Conservation (phyloP, 2,329 filamentous ascomycete species). For the Scytalidium sp. region DNA sequence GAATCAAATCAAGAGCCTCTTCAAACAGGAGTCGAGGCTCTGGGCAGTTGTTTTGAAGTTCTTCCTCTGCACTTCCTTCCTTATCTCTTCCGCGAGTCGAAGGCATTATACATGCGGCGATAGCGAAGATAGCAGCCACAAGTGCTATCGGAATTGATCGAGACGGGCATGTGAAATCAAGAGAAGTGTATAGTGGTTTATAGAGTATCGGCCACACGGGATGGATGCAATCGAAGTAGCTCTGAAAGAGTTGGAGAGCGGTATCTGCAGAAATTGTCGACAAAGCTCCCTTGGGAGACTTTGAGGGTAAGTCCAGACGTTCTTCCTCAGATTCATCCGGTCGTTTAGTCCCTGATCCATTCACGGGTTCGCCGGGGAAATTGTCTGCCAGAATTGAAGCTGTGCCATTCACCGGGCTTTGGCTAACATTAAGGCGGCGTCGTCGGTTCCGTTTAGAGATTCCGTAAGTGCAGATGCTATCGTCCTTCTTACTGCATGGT, state of each 20-base stretch:
- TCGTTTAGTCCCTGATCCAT: background rate
- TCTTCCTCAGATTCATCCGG: constrained; percentile 1
- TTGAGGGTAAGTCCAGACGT: background rate
- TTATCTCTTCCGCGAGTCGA: constrained; percentile 6
- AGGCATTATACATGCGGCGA: constrained; percentile 21
- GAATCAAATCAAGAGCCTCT: constrained; percentile 17
- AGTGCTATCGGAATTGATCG: constrained; percentile 20
- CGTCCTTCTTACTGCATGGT: constrained; percentile 17
- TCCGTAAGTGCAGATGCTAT: constrained; percentile 21
- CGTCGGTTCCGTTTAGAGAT: constrained; percentile 18
- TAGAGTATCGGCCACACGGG: constrained; percentile 28
- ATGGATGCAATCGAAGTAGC: constrained; percentile 27
- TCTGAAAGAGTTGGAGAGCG: constrained; percentile 23
- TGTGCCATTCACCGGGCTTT: background rate
- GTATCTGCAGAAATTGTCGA: constrained; percentile 15
- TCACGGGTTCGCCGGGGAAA: background rate
- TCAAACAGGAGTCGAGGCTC: constrained; percentile 20
- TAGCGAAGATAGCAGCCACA: constrained; percentile 23
- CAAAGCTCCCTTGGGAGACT: background rate
- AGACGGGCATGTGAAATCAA: constrained; percentile 20
- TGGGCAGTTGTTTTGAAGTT: constrained; percentile 7
- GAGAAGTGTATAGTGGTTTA: constrained; percentile 24
- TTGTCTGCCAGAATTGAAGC: background rate
- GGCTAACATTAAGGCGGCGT: background rate
- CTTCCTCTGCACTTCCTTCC: constrained; percentile 6